Conservation (phyloP, 352 stramenopile genomes). For the Phytophthora idaei region DNA sequence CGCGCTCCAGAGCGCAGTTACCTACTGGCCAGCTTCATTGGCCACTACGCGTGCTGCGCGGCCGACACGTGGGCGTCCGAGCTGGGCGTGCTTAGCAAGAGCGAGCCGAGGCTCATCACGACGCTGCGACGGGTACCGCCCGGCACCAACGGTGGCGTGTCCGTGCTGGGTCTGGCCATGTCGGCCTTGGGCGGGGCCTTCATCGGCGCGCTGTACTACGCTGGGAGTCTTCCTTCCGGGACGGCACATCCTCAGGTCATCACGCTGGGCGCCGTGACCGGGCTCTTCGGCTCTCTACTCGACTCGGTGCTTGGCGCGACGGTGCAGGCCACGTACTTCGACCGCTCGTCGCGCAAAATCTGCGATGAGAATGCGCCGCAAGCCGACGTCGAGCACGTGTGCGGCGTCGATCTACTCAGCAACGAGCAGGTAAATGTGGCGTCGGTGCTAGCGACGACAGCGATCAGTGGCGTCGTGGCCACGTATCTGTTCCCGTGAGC, state of each 20-base stretch:
- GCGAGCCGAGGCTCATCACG: conserved; percentile 88
- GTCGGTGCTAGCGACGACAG: conserved; percentile 63
- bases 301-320: conserved; percentile 88
- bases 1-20: conserved; percentile 42
- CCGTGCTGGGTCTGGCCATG: conserved; percentile 74
- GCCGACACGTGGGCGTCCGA: conserved; percentile 96
- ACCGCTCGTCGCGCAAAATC: conserved; percentile 59
- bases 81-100: conserved; percentile 89
- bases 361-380: conserved; percentile 41
- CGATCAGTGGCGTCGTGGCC: conserved; percentile 49
- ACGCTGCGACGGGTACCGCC: conserved; percentile 76
- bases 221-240: conserved; percentile 40
- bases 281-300: conserved; percentile 76
- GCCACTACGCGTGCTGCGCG: conserved; percentile 93
- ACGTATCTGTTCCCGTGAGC: conserved; percentile 42
- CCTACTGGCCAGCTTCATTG: conserved; percentile 82
- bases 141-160: conserved; percentile 96
- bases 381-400: conserved; percentile 21
- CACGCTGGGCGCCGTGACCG: conserved; percentile 56
- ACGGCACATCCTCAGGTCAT: conserved; percentile 59
- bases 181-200: conserved; percentile 88
- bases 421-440: conserved; percentile 84
- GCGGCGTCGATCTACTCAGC: conserved; percentile 52
- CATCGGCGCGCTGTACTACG: conserved; percentile 81
- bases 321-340: conserved; percentile 79